phyloP scores from a whole-genome alignment of 352 stramenopile species.

The Globisporangium recalcitrans region DNA sequence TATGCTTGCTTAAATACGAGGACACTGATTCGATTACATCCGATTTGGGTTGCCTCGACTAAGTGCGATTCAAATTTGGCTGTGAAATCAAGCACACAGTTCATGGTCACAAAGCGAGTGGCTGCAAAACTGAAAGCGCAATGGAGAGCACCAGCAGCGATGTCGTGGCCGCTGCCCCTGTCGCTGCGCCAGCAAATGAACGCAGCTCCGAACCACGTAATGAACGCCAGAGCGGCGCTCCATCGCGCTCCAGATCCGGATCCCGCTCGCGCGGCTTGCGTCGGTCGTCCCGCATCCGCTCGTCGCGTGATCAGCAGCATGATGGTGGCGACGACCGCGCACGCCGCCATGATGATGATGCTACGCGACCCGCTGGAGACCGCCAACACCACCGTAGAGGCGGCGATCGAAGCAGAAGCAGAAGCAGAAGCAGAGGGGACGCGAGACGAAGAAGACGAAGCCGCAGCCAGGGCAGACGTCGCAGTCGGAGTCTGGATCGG shows the following conservation, averaged over 20 bases:
- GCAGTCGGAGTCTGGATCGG: slow-evolving; percentile 11
- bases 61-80: not conserved
- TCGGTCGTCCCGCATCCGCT: not conserved
- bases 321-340: not conserved
- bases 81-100: too few species aligned
- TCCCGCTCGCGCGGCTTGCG: slow-evolving; percentile 3
- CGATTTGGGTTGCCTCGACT: not conserved
- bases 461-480: slow-evolving; percentile 5
- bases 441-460: slow-evolving; percentile 1
- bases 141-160: slow-evolving; percentile 6
- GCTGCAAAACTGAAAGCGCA: not conserved
- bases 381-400: slow-evolving; percentile 1
- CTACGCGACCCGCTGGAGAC: not conserved
- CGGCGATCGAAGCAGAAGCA: not conserved
- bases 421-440: slow-evolving; percentile 1
- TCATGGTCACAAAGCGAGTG: slow-evolving; percentile 2
- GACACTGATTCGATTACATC: not conserved
- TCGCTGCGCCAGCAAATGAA: not conserved
- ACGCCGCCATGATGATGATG: not conserved
- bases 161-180: not conserved
- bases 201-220: not conserved
- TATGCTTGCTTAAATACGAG: not conserved
- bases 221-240: not conserved
- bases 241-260: not conserved
- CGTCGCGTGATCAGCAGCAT: not conserved